Base-by-base conservation (phyloP, 176 grass and related monocot species). In the Zea luxurians region DNA sequence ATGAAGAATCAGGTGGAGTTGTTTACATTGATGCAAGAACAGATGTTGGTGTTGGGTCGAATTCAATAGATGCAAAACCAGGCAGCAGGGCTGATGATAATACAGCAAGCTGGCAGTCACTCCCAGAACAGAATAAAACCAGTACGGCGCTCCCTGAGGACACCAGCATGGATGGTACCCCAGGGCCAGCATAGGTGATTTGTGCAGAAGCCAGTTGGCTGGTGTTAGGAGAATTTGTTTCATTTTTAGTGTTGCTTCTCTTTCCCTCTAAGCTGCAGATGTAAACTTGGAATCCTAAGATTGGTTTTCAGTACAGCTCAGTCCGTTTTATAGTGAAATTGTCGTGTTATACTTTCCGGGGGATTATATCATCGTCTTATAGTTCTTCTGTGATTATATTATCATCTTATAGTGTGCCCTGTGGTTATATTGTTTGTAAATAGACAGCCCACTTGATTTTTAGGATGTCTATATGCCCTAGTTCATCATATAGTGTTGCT, bases 61-160 rank as follows among this genome's bases (percentile, higher is more conserved):
- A 52, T 85, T 78, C 76, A 70, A 10, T 79, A 53, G 82, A 69
- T 40, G 52, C 82, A 61, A 54, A 57, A 74, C 38, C 83, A 18
- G 61, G 77, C 36, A 84, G 4, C 73, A 72, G 44, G 84, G 53
- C 55, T 71, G 73, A 75, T 61, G 68, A 48, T 5, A 71, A 72
- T 40, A 40, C 38, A 40, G 38, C 38, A 40, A 87, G 44, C 57
- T 80, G 70, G 64, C 70, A 90, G 48, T 58, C 50, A 68, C 11
- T 64, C 64, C 53, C 87, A 27, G 79, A 61, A 63, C 70, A 73
- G 74, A 83, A 77, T 42, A 71, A 57, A 68, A 44, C 67, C 43
- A 84, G 4, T 79, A 66, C 85, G 66, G 44, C 59, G 74, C 84
- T 78, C 61, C 84, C 87, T 76, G 79, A 91, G 60, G 79, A 84